Conservation (phyloP, 2,329 filamentous ascomycete species). For the Parastagonospora nodorum region DNA sequence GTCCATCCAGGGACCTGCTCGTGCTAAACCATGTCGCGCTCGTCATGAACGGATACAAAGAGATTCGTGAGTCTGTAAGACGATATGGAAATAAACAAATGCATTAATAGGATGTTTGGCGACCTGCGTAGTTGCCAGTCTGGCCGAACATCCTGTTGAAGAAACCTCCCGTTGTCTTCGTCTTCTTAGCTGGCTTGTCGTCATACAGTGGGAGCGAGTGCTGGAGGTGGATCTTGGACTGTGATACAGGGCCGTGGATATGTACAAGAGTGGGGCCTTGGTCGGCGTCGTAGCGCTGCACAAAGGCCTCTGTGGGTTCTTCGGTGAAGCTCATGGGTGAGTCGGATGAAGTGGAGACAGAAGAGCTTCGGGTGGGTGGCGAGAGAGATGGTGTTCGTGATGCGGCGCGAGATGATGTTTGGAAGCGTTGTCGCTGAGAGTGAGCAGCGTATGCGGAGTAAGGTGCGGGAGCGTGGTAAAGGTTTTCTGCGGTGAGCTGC, state of each 20-base stretch:
- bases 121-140: conserved; percentile 30
- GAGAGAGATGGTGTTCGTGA: conserved; percentile 58
- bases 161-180: conserved; percentile 44
- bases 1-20: conserved; percentile 8
- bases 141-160: conserved; percentile 46
- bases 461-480: conserved; percentile 39
- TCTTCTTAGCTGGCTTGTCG: conserved; percentile 48
- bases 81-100: conserved; percentile 31
- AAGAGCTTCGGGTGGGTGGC: conserved; percentile 51
- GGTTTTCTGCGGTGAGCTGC: conserved; percentile 47
- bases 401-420: conserved; percentile 42
- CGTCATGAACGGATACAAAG: conserved; percentile 2
- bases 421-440: conserved; percentile 25
- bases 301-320: conserved; percentile 36
- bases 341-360: conserved; percentile 37
- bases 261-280: conserved; percentile 51
- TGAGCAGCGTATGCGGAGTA: conserved; percentile 42
- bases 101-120: conserved; percentile 39
- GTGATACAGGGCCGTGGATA: conserved; percentile 42
- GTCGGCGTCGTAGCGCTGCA: conserved; percentile 51
- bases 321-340: conserved; percentile 44
- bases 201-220: conserved; percentile 46
- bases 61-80: conserved; percentile 24
- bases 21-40: conserved; percentile 8
- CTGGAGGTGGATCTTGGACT: conserved; percentile 39